These are phyloP conservation scores for Grigorovia humatica DNA, from an alignment of 805 yeast species.

Conservation along the genomic window DNA sequence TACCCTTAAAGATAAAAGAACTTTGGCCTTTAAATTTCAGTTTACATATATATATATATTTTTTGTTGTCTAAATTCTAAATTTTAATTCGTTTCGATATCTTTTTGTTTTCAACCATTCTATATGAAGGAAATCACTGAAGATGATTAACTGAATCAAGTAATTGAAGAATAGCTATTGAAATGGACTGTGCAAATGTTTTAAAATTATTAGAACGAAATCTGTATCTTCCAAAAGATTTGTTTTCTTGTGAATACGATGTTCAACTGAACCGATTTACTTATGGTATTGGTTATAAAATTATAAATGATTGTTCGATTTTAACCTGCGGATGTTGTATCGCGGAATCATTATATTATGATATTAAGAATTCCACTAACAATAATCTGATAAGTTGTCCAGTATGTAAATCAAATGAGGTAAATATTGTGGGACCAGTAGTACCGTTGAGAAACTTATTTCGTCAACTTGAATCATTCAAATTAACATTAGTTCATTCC, in stretches of 20 bases:
- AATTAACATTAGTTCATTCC: background rate
- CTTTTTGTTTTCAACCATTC: no score
- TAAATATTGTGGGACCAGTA: slow-evolving; percentile 25
- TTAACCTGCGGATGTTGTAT: slow-evolving; percentile 24
- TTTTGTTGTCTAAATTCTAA: no score
- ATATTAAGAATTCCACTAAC: slow-evolving; percentile 5
- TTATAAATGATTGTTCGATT: slow-evolving; percentile 18
- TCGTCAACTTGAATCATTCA: slow-evolving; percentile 1
- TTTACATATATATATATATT: no score
- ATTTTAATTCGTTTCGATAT: no score
- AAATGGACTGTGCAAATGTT: slow-evolving; percentile 5
- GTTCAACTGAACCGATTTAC: slow-evolving; percentile 6
- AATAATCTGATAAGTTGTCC: slow-evolving; percentile 27
- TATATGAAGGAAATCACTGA: background rate
- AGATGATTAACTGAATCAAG: background rate
- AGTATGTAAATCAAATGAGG: slow-evolving; percentile 21
- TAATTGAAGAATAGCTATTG: background rate
- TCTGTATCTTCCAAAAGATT: slow-evolving; percentile 19
- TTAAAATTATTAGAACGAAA: slow-evolving; percentile 18
- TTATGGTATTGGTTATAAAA: slow-evolving; percentile 17
- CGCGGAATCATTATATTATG: slow-evolving; percentile 13
- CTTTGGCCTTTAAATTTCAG: no score
- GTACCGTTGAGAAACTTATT: slow-evolving; percentile 27
- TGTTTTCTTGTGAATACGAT: slow-evolving; percentile 10
- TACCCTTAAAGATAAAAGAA: no score